A percentile compares a stretch with the other conserved stretches of the same genome.
phyloP scores from a whole-genome alignment of 257 asterid genomes.

The Cinchona pubescens region DNA sequence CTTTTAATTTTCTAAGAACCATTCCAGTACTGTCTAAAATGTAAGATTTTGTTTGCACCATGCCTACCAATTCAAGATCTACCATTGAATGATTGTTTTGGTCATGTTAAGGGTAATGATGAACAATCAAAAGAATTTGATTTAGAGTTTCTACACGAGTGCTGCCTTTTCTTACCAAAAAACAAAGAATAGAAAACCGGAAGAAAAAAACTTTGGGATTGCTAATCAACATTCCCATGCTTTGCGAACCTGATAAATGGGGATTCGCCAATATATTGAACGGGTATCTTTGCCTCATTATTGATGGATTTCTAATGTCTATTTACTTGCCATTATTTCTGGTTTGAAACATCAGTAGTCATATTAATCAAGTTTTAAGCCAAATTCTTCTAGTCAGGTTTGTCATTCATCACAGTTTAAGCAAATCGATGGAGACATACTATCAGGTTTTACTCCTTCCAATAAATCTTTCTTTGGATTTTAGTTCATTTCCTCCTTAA shows the following conservation, averaged over 20 bases:
- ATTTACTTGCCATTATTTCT: neutral
- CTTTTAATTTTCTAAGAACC: neutral
- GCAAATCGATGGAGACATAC: slow-evolving; percentile 99
- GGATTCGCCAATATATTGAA: neutral
- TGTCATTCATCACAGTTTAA: slow-evolving; percentile 93
- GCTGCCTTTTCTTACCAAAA: neutral
- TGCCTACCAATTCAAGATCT: neutral
- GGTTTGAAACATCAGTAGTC: too few relatives aligned
- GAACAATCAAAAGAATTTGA: neutral
- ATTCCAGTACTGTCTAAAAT: neutral
- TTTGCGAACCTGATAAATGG: neutral
- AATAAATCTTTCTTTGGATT: slow-evolving; percentile 24
- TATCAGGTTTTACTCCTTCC: slow-evolving; percentile 68
- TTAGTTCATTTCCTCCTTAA: slow-evolving; percentile 25
- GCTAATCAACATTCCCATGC: neutral
- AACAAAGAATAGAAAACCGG: too few relatives aligned
- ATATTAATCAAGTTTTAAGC: slow-evolving; percentile 20
- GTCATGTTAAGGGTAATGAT: neutral
- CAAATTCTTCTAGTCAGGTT: slow-evolving; percentile 82
- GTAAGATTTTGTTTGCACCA: neutral
- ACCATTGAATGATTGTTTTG: neutral
- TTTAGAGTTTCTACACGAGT: neutral
- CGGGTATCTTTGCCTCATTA: neutral
- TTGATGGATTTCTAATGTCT: neutral
- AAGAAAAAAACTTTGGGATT: too few relatives aligned